phyloP scores from a whole-genome alignment of 805 yeast species.

The Metschnikowia vanudenii region DNA sequence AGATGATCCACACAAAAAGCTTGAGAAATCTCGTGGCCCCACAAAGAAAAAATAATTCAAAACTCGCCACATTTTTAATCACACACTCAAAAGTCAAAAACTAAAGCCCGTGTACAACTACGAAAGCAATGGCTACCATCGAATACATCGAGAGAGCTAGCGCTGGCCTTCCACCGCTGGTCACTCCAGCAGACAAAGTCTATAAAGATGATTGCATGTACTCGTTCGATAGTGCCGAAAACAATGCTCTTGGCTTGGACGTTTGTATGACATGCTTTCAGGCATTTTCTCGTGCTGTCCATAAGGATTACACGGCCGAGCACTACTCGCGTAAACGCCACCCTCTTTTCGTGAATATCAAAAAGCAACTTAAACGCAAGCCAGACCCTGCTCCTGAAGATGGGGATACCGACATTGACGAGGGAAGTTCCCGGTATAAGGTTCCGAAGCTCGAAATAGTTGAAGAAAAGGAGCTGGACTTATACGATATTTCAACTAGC shows the following conservation, averaged over 20 bases:
- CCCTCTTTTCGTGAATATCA: constrained; percentile 56
- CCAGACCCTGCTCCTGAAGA: constrained; percentile 10
- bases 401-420: no score
- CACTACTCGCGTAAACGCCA: constrained; percentile 59
- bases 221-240: constrained; percentile 69
- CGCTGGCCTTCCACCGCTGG: constrained; percentile 20
- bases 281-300: constrained; percentile 53
- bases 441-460: constrained; percentile 66
- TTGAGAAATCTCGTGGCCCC: background rate
- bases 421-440: constrained; percentile 32
- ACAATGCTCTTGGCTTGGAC: constrained; percentile 56
- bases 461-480: constrained; percentile 60
- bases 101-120: background rate
- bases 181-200: constrained; percentile 37
- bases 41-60: background rate
- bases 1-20: no score
- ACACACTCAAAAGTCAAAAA: background rate
- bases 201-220: constrained; percentile 90
- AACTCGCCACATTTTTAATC: background rate
- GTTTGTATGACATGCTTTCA: constrained; percentile 75
- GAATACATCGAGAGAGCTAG: constrained; percentile 7
- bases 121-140: constrained; percentile 1
- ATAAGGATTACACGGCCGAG: constrained; percentile 49
- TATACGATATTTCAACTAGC: constrained; percentile 47
- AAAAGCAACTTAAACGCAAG: constrained; percentile 45